Evolutionary conservation across 768 basidiomycete genomes (phyloP).

Genomic region (Floccularia luteovirens): DNA sequence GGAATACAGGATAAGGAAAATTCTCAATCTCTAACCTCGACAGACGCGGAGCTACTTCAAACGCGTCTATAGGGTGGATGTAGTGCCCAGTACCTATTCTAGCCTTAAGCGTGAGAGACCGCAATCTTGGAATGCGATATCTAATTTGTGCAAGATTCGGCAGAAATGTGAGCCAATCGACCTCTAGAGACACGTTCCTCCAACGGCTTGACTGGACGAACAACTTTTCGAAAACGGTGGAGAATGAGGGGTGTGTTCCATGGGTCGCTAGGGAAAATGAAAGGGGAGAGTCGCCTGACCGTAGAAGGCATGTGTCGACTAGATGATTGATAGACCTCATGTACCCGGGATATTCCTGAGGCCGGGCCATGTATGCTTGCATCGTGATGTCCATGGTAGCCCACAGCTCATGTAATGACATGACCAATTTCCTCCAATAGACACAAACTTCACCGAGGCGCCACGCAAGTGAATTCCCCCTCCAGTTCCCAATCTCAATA

Average conservation of each 20-base stretch:
- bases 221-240: conserved; percentile 7
- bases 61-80: conserved; percentile 9
- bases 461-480: conserved; percentile 11
- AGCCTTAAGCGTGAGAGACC: conserved; percentile 1
- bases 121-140: background rate
- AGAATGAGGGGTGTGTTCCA: background rate
- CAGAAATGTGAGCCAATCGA: conserved; percentile 1
- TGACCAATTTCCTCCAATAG: conserved; percentile 15
- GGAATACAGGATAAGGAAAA: background rate
- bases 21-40: background rate
- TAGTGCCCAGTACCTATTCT: background rate
- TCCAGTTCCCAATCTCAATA: conserved; percentile 4
- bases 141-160: background rate
- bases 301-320: conserved; percentile 12
- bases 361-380: background rate
- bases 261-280: conserved; percentile 10
- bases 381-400: conserved; percentile 11
- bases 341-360: background rate
- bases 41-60: conserved; percentile 13
- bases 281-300: conserved; percentile 12
- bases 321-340: conserved; percentile 6
- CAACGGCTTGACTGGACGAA: conserved; percentile 12
- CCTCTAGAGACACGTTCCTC: conserved; percentile 10
- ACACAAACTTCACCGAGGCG: conserved; percentile 15
- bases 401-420: conserved; percentile 18